phyloP scores from a whole-genome alignment of 2,329 filamentous ascomycete genomes.

The Trichoderma breve region DNA sequence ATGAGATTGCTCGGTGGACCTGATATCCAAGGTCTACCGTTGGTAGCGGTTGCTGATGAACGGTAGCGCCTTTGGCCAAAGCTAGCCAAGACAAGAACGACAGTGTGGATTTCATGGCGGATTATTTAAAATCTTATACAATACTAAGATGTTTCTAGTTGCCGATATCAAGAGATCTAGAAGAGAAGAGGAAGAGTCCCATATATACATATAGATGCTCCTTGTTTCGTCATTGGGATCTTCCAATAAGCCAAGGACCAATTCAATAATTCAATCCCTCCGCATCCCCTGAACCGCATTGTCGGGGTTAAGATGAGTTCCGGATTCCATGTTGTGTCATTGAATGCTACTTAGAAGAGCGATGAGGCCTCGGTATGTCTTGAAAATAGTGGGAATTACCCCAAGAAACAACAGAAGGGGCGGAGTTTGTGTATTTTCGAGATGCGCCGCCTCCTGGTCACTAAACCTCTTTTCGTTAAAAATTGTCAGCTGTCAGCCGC shows the following conservation, averaged over 20 bases:
- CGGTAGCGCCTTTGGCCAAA: background rate
- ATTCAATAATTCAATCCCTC: background rate
- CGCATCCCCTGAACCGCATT: background rate
- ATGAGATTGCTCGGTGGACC: slow-evolving; percentile 18
- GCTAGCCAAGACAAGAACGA: background rate
- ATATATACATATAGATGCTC: background rate
- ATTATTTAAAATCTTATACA: background rate
- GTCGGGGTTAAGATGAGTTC: background rate
- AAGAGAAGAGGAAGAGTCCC: no score
- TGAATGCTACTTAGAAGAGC: background rate
- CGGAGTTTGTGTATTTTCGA: background rate
- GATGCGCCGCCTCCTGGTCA: background rate
- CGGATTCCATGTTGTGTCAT: background rate
- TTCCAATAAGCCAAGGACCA: background rate
- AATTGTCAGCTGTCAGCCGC: slow-evolving; percentile 1
- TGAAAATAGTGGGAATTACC: background rate
- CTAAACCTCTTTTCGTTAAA: background rate
- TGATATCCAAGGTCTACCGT: slow-evolving; percentile 17
- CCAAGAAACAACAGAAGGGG: background rate
- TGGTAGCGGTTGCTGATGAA: background rate
- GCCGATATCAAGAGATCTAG: background rate
- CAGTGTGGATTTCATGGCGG: background rate
- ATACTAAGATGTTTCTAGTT: background rate
- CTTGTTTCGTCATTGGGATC: background rate
- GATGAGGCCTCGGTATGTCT: background rate